Percentiles rank a stretch among this genome's conserved stretches.
Conservation (phyloP, 2,329 filamentous ascomycete species). For the Grosmannia penicillata region DNA sequence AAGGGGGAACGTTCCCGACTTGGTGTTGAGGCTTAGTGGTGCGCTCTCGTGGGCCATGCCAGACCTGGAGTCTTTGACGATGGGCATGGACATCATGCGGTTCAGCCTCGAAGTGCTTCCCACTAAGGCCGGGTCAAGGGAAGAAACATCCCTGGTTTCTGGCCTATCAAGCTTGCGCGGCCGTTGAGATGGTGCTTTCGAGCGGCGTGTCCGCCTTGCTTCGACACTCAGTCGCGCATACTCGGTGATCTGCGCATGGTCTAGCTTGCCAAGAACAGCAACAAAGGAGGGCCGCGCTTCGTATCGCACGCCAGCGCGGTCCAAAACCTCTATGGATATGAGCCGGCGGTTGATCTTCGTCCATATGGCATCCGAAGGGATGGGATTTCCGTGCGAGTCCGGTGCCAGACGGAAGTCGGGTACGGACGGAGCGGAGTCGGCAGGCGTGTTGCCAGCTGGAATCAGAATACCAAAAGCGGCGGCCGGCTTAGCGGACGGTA, state of each 20-base stretch:
- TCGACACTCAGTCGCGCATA: constrained; percentile 34
- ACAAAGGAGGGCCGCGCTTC: constrained; percentile 47
- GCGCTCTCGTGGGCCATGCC: neutral
- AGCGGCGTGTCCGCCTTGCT: too few relatives aligned
- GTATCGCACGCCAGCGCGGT: constrained; percentile 39
- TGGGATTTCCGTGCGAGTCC: constrained; percentile 40
- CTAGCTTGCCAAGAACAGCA: constrained; percentile 41
- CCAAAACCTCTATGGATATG: constrained; percentile 43
- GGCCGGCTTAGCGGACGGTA: neutral
- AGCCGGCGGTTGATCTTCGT: constrained; percentile 40
- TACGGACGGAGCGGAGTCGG: constrained; percentile 7
- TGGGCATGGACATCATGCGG: constrained; percentile 3
- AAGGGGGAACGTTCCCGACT: constrained; percentile 5
- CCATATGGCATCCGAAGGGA: constrained; percentile 43
- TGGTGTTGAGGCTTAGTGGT: neutral
- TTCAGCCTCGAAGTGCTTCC: neutral
- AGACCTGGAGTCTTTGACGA: constrained; percentile 3
- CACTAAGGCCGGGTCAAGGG: neutral
- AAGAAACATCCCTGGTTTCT: too few relatives aligned
- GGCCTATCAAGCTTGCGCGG: too few relatives aligned
- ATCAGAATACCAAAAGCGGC: constrained; percentile 10
- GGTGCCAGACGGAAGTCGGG: constrained; percentile 22
- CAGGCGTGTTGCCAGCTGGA: constrained; percentile 5
- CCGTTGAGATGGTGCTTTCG: too few relatives aligned
- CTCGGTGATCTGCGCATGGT: constrained; percentile 33